Base-by-base conservation (phyloP, 169 alveolate species). In the Theileria annulata region DNA sequence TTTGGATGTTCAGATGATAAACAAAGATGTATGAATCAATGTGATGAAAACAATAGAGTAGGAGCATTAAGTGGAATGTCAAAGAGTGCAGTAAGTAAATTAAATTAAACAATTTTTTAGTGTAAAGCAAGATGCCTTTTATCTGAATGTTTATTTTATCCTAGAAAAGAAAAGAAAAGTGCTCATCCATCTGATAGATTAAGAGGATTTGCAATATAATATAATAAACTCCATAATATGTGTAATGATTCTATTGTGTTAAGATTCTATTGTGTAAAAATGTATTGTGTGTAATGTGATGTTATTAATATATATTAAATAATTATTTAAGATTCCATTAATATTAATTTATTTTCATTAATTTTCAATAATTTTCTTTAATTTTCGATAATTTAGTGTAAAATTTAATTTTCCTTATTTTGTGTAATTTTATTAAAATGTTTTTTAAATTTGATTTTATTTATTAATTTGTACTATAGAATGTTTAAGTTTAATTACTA, bases 71-170 rank as follows among this genome's bases (percentile, higher is more conserved):
- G 83, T 0, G 64, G 19, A 23, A 31, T 25, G 28, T 21, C 79
- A 37, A 30, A 15, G 37, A 75, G 23, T 0, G 10, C 23, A 31
- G 83, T 75, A 75, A 31, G 80, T 71, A 33, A n/a, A 21, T 28
- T 25, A 58, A 23, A n/a, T 28, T 27, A 2, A 21, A 28, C 6
- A 70, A 1, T 30, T 42, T 37, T 75, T 51, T 67, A 75, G 83
- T 75, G 83, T 67, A 62, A 75, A 37, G 78, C 47, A 15, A 59
- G 83, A 23, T 75, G 83, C 42, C 28, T 59, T 15, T 47, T 75
- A 35, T 63, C 83, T 8, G 83, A 75, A 19, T 75, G 83, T 66
- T n/a, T 75, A 19, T 66, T 75, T 31, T 75, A 75, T 35, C 83
- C 83, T 13, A 75, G 58, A 23, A 27, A 17, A n/a, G 83, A 59